Conservation (phyloP, 2,329 filamentous ascomycete species). For the Penicillium sumatraense region DNA sequence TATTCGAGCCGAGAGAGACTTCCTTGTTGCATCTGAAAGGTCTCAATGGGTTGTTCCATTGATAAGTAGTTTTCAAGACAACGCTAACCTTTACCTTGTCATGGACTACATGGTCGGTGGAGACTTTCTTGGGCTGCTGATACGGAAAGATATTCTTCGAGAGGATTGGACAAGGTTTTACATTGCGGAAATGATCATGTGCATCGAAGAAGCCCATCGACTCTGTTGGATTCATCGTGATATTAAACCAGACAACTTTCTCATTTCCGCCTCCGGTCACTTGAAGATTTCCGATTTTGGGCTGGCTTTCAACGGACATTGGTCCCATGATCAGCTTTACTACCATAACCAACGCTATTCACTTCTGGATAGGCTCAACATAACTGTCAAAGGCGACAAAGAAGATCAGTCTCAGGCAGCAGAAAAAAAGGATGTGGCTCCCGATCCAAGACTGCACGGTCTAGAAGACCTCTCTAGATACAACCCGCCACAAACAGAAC, state of each 20-base stretch:
- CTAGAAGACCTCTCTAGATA: conserved; percentile 40
- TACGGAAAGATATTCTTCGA: conserved; percentile 80
- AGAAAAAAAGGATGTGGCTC: conserved; percentile 27
- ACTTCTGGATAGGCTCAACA: conserved; percentile 74
- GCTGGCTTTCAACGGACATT: conserved; percentile 91
- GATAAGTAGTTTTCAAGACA: conserved; percentile 86
- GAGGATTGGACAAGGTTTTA: conserved; percentile 85
- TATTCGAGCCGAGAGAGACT: conserved; percentile 86
- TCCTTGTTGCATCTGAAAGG: conserved; percentile 85
- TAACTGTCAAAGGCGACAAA: conserved; percentile 74
- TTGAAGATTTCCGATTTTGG: conserved; percentile 97
- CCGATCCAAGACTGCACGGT: conserved; percentile 19
- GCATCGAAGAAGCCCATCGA: conserved; percentile 87
- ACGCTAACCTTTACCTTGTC: conserved; percentile 81
- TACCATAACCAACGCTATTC: conserved; percentile 82
- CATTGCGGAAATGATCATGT: conserved; percentile 92
- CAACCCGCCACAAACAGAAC: conserved; percentile 47
- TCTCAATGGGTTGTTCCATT: conserved; percentile 89
- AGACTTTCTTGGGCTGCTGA: conserved; percentile 85
- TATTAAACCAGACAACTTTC: conserved; percentile 96
- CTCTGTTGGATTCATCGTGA: conserved; percentile 93
- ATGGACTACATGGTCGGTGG: conserved; percentile 99
- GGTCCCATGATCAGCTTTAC: conserved; percentile 87
- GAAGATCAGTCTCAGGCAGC: conserved; percentile 66
- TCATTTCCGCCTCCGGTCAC: conserved; percentile 86